A percentile compares a stretch with the other conserved stretches of the same genome.
phyloP scores from a whole-genome alignment of 306 rosid species.

The Prunus mongolica region DNA sequence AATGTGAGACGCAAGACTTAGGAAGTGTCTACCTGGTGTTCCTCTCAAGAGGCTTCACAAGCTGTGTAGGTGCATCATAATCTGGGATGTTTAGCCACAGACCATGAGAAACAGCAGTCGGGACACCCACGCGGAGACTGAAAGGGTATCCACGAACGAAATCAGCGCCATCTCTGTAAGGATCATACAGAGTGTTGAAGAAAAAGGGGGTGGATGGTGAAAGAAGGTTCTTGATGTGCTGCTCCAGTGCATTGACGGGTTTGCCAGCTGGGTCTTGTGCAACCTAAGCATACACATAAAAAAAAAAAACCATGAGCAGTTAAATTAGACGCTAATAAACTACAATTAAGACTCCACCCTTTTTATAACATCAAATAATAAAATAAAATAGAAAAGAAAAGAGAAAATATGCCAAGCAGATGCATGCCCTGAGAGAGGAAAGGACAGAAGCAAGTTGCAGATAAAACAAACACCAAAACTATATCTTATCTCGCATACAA shows the following conservation, averaged over 20 bases:
- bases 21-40: constrained; percentile 55
- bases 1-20: neutral
- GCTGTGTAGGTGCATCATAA: constrained; percentile 93
- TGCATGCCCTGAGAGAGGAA: too few relatives aligned
- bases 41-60: constrained; percentile 82
- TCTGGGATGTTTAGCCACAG: constrained; percentile 95
- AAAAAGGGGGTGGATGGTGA: constrained; percentile 55
- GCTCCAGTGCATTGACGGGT: constrained; percentile 44
- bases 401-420: too few relatives aligned
- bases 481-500: neutral
- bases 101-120: constrained; percentile 83
- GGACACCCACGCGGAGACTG: constrained; percentile 81
- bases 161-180: constrained; percentile 72
- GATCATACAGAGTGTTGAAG: constrained; percentile 65
- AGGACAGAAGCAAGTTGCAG: neutral
- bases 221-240: constrained; percentile 58
- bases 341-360: neutral
- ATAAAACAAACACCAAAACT: neutral
- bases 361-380: neutral
- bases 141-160: constrained; percentile 93
- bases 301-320: neutral
- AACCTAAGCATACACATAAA: constrained; percentile 26
- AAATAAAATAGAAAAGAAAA: too few relatives aligned
- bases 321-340: neutral
- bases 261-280: constrained; percentile 50